These are phyloP conservation scores for Globisporangium solare DNA, from an alignment of 352 stramenopile species.

Conservation along the genomic window DNA sequence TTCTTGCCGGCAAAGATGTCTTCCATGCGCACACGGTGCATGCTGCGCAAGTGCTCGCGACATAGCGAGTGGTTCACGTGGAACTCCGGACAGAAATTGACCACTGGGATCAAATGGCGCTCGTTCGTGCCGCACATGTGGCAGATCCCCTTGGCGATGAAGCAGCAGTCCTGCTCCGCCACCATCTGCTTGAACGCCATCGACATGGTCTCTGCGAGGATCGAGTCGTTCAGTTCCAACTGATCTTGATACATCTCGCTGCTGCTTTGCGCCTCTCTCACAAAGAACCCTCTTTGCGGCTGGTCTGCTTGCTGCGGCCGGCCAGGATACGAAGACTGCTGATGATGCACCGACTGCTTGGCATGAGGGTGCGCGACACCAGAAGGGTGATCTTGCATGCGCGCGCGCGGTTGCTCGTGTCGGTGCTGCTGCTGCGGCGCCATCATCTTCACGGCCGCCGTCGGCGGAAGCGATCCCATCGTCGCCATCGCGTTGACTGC, in stretches of 20 bases:
- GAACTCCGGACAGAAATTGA: conserved; percentile 73
- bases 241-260: conserved; percentile 15
- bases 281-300: background rate
- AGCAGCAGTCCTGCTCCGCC: conserved; percentile 55
- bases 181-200: conserved; percentile 56
- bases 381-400: background rate
- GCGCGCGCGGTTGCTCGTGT: conserved; percentile 3
- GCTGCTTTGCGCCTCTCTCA: background rate
- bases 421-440: conserved; percentile 6
- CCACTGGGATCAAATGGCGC: conserved; percentile 48
- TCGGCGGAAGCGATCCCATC: background rate
- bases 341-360: background rate
- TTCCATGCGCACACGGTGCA: conserved; percentile 65
- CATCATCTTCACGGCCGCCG: background rate
- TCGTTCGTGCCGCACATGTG: conserved; percentile 55
- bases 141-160: conserved; percentile 66
- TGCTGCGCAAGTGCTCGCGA: conserved; percentile 65
- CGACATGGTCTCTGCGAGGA: conserved; percentile 40
- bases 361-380: background rate
- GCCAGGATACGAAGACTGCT: background rate
- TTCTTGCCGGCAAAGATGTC: conserved; percentile 73
- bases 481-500: background rate
- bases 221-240: conserved; percentile 30
- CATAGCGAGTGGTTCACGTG: conserved; percentile 67
- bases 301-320: background rate